phyloP scores from a whole-genome alignment of 352 stramenopile genomes.

The Globisporangium parvum region DNA sequence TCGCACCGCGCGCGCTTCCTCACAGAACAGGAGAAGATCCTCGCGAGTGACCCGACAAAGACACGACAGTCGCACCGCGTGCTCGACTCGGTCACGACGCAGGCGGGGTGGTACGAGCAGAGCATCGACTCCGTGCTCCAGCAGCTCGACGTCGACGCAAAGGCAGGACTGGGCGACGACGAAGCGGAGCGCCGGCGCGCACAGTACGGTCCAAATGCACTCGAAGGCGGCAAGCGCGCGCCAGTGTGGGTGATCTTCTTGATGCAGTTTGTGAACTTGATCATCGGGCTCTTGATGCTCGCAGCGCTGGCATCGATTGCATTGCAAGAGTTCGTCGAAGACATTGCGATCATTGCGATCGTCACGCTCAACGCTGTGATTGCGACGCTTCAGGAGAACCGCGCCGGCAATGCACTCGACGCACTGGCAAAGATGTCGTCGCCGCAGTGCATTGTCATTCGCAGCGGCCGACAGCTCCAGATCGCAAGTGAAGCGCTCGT shows the following conservation, averaged over 20 bases:
- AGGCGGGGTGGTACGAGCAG: slow-evolving; percentile 25
- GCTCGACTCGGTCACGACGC: slow-evolving; percentile 23
- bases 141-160: slow-evolving; percentile 25
- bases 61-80: slow-evolving; percentile 31
- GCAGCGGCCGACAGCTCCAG: slow-evolving; percentile 24
- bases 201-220: slow-evolving; percentile 14
- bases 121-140: slow-evolving; percentile 19
- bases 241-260: slow-evolving; percentile 37
- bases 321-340: slow-evolving; percentile 35
- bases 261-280: slow-evolving; percentile 49
- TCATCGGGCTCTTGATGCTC: slow-evolving; percentile 33
- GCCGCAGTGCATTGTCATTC: slow-evolving; percentile 31
- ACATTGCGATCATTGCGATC: slow-evolving; percentile 40
- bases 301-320: slow-evolving; percentile 24
- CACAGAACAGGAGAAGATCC: slow-evolving; percentile 28
- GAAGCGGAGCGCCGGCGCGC: slow-evolving; percentile 17
- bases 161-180: slow-evolving; percentile 20
- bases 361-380: slow-evolving; percentile 34
- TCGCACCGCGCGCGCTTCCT: slow-evolving; percentile 27
- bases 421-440: slow-evolving; percentile 33
- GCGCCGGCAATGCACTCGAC: slow-evolving; percentile 30
- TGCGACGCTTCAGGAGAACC: slow-evolving; percentile 36
- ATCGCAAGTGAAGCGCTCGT: slow-evolving; percentile 36
- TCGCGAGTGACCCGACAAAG: slow-evolving; percentile 24
- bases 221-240: slow-evolving; percentile 10